phyloP scores from a whole-genome alignment of 345 rosid genomes.

The Lumnitzera racemosa region DNA sequence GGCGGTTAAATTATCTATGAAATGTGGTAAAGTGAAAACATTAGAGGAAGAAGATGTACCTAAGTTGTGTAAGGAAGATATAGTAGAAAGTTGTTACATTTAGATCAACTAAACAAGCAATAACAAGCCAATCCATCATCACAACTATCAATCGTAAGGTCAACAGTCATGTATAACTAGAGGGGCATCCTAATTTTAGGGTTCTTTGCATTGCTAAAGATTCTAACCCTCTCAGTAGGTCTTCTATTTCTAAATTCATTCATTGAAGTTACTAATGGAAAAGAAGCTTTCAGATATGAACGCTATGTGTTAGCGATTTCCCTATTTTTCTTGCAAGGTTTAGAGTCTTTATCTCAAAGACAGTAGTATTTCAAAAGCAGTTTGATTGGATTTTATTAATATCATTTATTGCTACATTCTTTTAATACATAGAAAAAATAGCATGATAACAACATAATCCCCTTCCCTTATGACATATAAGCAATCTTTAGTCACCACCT shows the following conservation, averaged over 20 bases:
- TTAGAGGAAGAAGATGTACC: constrained; percentile 72
- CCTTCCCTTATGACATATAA: too few relatives aligned
- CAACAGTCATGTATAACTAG: constrained; percentile 51
- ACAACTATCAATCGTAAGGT: constrained; percentile 49
- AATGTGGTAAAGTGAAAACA: constrained; percentile 54
- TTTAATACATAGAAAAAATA: too few relatives aligned
- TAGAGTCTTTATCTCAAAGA: constrained; percentile 83
- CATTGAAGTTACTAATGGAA: constrained; percentile 85
- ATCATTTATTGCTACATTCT: too few relatives aligned
- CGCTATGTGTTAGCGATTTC: constrained; percentile 58
- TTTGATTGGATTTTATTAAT: constrained; percentile 34
- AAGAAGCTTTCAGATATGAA: constrained; percentile 52
- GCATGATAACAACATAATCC: too few relatives aligned
- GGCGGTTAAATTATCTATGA: constrained; percentile 88
- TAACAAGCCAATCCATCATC: constrained; percentile 32
- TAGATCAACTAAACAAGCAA: constrained; percentile 43
- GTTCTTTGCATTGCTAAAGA: constrained; percentile 72
- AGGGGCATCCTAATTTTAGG: constrained; percentile 66
- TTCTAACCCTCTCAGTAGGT: constrained; percentile 69
- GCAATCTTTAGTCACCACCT: too few relatives aligned
- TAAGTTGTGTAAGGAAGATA: constrained; percentile 43
- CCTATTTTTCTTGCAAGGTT: constrained; percentile 48
- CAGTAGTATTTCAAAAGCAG: constrained; percentile 90
- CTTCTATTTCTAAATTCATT: constrained; percentile 81
- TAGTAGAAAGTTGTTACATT: constrained; percentile 65